A percentile compares a stretch with the other conserved stretches of the same genome.
Conservation (phyloP, 2,329 filamentous ascomycete species). For the Sarocladium kiliense region DNA sequence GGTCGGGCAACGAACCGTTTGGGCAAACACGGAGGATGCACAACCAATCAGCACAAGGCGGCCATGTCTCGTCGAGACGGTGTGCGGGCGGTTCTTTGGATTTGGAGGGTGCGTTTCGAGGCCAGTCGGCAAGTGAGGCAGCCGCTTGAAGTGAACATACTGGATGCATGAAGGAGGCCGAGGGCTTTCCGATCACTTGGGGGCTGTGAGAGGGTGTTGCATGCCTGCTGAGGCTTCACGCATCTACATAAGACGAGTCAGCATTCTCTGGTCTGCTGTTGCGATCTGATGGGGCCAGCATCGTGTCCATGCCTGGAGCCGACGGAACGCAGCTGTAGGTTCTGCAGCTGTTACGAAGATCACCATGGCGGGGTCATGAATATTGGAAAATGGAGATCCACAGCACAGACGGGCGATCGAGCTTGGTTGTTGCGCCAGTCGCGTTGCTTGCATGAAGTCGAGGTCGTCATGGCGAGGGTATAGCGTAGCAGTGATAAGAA, state of each 20-base stretch:
- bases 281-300: background rate
- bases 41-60: background rate
- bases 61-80: background rate
- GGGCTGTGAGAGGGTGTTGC: background rate
- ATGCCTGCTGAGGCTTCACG: background rate
- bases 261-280: background rate
- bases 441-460: background rate
- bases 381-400: background rate
- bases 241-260: background rate
- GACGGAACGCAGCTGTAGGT: background rate
- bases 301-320: background rate
- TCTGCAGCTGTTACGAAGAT: background rate
- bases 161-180: background rate
- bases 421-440: slow-evolving; percentile 1
- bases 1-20: background rate
- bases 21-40: background rate
- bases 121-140: background rate
- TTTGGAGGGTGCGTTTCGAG: background rate
- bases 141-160: background rate
- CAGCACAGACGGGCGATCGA: background rate
- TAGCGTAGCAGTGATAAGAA: background rate
- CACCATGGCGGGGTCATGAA: background rate
- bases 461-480: background rate
- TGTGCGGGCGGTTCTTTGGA: background rate
- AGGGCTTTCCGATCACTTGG: background rate